These are phyloP conservation scores for Phytophthora palmivora DNA, from an alignment of 352 stramenopile species.

Conservation along the genomic window DNA sequence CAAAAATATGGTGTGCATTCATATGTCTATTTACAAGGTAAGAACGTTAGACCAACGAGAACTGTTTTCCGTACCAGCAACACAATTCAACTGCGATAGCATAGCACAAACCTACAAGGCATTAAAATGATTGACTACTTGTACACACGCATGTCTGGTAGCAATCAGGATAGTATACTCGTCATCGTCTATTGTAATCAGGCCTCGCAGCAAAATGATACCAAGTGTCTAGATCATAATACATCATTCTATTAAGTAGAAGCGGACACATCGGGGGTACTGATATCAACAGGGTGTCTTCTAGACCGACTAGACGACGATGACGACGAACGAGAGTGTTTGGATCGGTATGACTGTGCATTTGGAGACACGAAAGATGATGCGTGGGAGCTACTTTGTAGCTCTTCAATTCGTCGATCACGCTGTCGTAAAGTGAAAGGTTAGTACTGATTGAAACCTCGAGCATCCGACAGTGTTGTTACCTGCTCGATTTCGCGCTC, in stretches of 20 bases:
- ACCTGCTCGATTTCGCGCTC: conserved; percentile 87
- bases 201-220: too few species aligned
- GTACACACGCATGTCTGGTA: too few species aligned
- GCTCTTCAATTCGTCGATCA: conserved; percentile 55
- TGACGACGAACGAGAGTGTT: conserved; percentile 42
- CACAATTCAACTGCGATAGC: too few species aligned
- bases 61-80: too few species aligned
- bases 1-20: too few species aligned
- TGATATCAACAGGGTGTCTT: conserved; percentile 10
- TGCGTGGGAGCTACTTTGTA: conserved; percentile 52
- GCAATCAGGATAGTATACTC: too few species aligned
- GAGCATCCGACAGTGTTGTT: background rate
- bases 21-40: too few species aligned
- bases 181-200: too few species aligned
- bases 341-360: conserved; percentile 17
- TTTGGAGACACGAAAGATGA: conserved; percentile 57
- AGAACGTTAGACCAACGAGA: too few species aligned
- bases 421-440: conserved; percentile 31
- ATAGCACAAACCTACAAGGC: too few species aligned
- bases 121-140: too few species aligned
- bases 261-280: background rate
- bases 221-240: too few species aligned
- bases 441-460: conserved; percentile 9
- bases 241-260: conserved; percentile 33
- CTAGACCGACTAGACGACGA: conserved; percentile 43